Conservation (phyloP, 352 stramenopile genomes). For the Saprolegnia parasitica region DNA sequence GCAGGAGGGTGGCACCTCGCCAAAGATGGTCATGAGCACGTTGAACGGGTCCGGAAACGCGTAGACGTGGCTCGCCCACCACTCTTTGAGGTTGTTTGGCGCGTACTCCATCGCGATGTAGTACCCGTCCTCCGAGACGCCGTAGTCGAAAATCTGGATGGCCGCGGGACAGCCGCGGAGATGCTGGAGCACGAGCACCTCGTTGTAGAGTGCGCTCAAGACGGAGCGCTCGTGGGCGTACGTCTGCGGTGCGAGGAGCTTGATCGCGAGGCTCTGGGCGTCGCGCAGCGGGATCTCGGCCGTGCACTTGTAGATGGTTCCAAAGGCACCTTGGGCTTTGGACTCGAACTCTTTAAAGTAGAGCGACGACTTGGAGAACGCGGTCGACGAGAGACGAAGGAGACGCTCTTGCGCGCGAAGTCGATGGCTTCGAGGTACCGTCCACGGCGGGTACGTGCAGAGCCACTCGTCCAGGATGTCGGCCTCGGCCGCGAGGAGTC, state of each 20-base stretch:
- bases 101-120: slow-evolving; percentile 25
- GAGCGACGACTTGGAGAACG: not conserved
- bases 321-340: slow-evolving; percentile 2
- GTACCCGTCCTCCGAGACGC: slow-evolving; percentile 10
- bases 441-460: not conserved
- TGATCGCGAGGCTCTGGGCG: slow-evolving; percentile 18
- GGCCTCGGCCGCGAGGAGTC: not conserved
- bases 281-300: slow-evolving; percentile 6
- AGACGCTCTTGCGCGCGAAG: not conserved
- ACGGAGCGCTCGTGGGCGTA: slow-evolving; percentile 22
- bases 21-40: not conserved
- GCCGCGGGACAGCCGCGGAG: slow-evolving; percentile 10
- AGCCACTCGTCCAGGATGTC: not conserved
- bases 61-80: not conserved
- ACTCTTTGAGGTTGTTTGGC: slow-evolving; percentile 6
- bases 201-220: slow-evolving; percentile 15
- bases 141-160: slow-evolving; percentile 22
- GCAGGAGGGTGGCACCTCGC: not conserved
- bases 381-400: not conserved
- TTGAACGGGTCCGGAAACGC: not conserved
- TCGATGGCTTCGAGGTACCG: no score
- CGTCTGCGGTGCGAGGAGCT: slow-evolving; percentile 15
- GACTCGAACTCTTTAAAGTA: slow-evolving; percentile 14
- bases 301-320: slow-evolving; percentile 20
- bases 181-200: slow-evolving; percentile 13